Evolutionary conservation across 179 eudicot genomes (phyloP).

Genomic region (Beta corolliflora): DNA sequence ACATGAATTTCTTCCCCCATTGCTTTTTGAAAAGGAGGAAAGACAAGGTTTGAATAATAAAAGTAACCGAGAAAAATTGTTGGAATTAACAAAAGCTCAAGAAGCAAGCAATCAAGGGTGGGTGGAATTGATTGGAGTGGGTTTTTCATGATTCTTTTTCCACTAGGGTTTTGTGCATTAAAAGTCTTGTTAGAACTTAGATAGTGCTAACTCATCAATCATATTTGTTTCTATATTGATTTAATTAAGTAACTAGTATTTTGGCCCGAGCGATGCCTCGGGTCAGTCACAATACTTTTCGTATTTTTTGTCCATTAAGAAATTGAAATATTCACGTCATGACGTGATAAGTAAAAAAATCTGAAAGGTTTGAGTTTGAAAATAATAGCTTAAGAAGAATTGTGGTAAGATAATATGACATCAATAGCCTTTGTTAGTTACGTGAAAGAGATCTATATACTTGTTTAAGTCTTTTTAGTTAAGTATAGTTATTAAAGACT

Average conservation of each 20-base stretch:
- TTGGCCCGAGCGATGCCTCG: too few relatives aligned
- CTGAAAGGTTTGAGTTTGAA: too few relatives aligned
- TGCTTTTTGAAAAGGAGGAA: conserved; percentile 21
- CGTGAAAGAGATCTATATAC: too few relatives aligned
- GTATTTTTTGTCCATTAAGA: too few relatives aligned
- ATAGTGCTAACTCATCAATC: not conserved
- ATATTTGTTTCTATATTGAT: not conserved
- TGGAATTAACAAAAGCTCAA: conserved; percentile 34
- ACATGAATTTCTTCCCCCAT: conserved; percentile 19
- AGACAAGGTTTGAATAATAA: conserved; percentile 36
- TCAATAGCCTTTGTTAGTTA: too few relatives aligned
- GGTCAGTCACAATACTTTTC: too few relatives aligned
- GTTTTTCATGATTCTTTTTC: conserved; percentile 18
- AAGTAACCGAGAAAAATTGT: not conserved
- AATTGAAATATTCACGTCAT: too few relatives aligned
- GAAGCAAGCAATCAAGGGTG: conserved; percentile 9
- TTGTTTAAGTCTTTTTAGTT: too few relatives aligned
- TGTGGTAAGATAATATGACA: too few relatives aligned
- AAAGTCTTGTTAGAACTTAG: not conserved
- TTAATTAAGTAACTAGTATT: not conserved
- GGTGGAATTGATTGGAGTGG: conserved; percentile 7
- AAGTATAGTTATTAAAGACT: too few relatives aligned
- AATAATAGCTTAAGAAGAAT: too few relatives aligned
- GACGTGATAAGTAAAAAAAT: too few relatives aligned
- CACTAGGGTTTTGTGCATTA: conserved; percentile 11